phyloP scores from a whole-genome alignment of 768 basidiomycete genomes.

The Pulveroboletus sp. region DNA sequence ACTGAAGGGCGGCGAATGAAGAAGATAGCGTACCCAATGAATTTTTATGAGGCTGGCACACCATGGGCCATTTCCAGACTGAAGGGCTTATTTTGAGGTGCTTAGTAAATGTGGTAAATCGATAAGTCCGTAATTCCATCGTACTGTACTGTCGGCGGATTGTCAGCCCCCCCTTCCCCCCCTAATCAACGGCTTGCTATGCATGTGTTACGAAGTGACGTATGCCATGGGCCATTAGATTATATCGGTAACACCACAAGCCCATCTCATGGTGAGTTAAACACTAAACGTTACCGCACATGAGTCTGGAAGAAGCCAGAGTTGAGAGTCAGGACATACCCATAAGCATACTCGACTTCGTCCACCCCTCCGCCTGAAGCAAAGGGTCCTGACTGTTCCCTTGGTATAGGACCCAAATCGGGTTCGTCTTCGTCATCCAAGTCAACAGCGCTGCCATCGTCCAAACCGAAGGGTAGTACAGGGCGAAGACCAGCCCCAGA shows the following conservation, averaged over 20 bases:
- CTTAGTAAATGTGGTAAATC: not conserved
- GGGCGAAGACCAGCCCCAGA: constrained; percentile 83
- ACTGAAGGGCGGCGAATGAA: constrained; percentile 17
- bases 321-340: constrained; percentile 42
- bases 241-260: not conserved
- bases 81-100: constrained; percentile 44
- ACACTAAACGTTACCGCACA: constrained; percentile 19
- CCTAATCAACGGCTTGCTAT: not conserved
- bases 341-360: constrained; percentile 86
- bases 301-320: constrained; percentile 7
- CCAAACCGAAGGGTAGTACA: constrained; percentile 70
- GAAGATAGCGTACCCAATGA: constrained; percentile 76
- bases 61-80: constrained; percentile 69
- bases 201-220: not conserved
- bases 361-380: constrained; percentile 79
- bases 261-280: not conserved
- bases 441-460: constrained; percentile 70
- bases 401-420: constrained; percentile 71
- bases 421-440: constrained; percentile 67
- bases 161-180: too few species aligned
- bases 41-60: constrained; percentile 84
- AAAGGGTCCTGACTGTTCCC: constrained; percentile 69
- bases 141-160: too few species aligned
- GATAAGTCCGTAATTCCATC: not conserved
- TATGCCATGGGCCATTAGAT: not conserved